phyloP scores from a whole-genome alignment of 371 early-diverging fungal species.

The Lichtheimia ramosa region DNA sequence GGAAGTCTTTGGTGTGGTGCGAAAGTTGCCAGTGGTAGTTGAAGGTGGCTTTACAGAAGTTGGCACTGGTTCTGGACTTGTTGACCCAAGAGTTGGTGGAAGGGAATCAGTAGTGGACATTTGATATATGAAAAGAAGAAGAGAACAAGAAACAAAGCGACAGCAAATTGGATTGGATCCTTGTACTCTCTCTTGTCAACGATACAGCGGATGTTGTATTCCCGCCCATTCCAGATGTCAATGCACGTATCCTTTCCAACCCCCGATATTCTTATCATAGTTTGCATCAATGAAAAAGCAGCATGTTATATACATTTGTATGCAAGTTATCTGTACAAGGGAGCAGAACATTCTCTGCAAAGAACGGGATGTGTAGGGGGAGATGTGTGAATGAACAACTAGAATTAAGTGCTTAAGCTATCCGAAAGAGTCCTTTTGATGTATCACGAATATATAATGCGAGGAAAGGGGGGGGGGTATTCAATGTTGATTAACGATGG shows the following conservation, averaged over 20 bases:
- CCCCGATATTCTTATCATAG: neutral
- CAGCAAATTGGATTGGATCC: too few species aligned
- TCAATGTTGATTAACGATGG: slow-evolving; percentile 9
- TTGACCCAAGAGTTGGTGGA: slow-evolving; percentile 8
- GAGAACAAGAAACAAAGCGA: neutral
- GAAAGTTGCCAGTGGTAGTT: slow-evolving; percentile 8
- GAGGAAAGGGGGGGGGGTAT: neutral
- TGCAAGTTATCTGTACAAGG: neutral
- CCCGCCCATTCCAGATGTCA: too few species aligned
- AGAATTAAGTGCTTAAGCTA: too few species aligned
- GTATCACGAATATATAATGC: neutral
- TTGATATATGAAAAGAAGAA: neutral
- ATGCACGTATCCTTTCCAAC: too few species aligned
- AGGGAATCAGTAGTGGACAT: slow-evolving; percentile 17
- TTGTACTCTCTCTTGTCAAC: too few species aligned
- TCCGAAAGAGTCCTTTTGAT: neutral
- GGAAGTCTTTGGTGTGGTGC: slow-evolving; percentile 42
- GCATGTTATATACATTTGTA: neutral
- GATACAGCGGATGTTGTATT: too few species aligned
- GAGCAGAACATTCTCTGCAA: neutral
- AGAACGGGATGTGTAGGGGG: too few species aligned
- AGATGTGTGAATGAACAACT: too few species aligned
- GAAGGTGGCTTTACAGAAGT: slow-evolving; percentile 4
- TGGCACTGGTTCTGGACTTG: slow-evolving; percentile 2
- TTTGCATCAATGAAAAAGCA: neutral